phyloP scores from a whole-genome alignment of 805 yeast species.

The Yamadazyma sp. region DNA sequence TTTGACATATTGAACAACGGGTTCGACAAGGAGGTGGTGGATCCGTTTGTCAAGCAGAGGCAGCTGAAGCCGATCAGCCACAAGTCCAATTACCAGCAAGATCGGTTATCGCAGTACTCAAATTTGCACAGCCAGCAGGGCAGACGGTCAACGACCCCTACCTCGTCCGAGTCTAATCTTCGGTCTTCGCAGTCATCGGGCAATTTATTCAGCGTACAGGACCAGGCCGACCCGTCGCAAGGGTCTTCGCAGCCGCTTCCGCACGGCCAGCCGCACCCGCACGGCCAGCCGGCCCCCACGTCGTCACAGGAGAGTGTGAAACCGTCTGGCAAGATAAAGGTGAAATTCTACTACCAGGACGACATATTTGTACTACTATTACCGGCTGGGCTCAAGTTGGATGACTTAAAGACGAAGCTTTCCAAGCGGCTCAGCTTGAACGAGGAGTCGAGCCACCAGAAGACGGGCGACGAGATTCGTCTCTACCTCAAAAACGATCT shows the following conservation, averaged over 20 bases:
- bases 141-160: slow-evolving; percentile 28
- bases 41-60: slow-evolving; percentile 20
- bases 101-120: slow-evolving; percentile 53
- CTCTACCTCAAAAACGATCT: slow-evolving; percentile 42
- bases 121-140: slow-evolving; percentile 22
- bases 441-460: slow-evolving; percentile 24
- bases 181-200: slow-evolving; percentile 14
- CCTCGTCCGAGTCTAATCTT: slow-evolving; percentile 23
- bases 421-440: slow-evolving; percentile 45
- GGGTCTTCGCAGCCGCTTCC: slow-evolving; percentile 17
- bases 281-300: neutral
- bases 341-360: slow-evolving; percentile 75
- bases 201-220: slow-evolving; percentile 11
- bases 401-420: slow-evolving; percentile 52
- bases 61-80: slow-evolving; percentile 38
- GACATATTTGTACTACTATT: slow-evolving; percentile 75
- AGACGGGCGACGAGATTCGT: slow-evolving; percentile 21
- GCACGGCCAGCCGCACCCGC: neutral
- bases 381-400: slow-evolving; percentile 46
- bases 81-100: slow-evolving; percentile 48
- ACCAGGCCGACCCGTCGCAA: slow-evolving; percentile 16
- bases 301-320: neutral
- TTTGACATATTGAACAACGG: slow-evolving; percentile 62
- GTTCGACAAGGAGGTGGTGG: slow-evolving; percentile 55
- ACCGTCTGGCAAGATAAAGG: slow-evolving; percentile 45